Percentiles rank a stretch among this genome's conserved stretches.
phyloP scores from a whole-genome alignment of 2,329 filamentous ascomycete genomes.

The Cyanodermella asteris region DNA sequence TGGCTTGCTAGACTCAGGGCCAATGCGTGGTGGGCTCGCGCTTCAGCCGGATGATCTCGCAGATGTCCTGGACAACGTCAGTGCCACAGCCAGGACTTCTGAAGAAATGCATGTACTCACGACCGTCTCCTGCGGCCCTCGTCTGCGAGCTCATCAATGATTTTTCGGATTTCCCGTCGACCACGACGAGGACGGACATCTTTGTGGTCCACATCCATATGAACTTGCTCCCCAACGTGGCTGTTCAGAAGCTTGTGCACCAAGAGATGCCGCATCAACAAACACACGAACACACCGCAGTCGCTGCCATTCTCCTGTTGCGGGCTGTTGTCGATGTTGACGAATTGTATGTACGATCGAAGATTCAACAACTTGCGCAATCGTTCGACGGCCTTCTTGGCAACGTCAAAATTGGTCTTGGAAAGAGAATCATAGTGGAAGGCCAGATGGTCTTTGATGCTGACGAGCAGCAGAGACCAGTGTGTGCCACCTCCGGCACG shows the following conservation, averaged over 20 bases:
- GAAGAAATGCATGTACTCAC: constrained; percentile 28
- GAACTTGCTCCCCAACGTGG: constrained; percentile 65
- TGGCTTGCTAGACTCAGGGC: no score
- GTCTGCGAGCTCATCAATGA: constrained; percentile 68
- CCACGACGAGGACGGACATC: constrained; percentile 60
- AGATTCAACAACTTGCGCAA: constrained; percentile 47
- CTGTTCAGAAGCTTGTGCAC: constrained; percentile 62
- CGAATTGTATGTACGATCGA: constrained; percentile 45
- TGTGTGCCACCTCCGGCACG: constrained; percentile 78
- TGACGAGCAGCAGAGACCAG: constrained; percentile 85
- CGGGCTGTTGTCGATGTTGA: constrained; percentile 65
- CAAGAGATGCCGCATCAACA: constrained; percentile 85
- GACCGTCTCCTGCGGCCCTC: constrained; percentile 69
- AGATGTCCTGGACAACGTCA: no score
- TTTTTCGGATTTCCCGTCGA: constrained; percentile 74
- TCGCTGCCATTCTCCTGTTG: constrained; percentile 85
- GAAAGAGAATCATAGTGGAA: constrained; percentile 91
- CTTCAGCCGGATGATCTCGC: no score
- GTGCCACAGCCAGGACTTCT: background rate
- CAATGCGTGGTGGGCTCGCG: no score
- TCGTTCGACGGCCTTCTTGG: constrained; percentile 44
- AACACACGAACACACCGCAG: constrained; percentile 88
- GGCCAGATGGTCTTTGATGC: constrained; percentile 65
- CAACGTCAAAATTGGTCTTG: constrained; percentile 54
- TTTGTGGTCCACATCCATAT: constrained; percentile 78